Evolutionary conservation across 2,329 filamentous ascomycete species (phyloP).

Genomic region (Coniochaeta prunicola): DNA sequence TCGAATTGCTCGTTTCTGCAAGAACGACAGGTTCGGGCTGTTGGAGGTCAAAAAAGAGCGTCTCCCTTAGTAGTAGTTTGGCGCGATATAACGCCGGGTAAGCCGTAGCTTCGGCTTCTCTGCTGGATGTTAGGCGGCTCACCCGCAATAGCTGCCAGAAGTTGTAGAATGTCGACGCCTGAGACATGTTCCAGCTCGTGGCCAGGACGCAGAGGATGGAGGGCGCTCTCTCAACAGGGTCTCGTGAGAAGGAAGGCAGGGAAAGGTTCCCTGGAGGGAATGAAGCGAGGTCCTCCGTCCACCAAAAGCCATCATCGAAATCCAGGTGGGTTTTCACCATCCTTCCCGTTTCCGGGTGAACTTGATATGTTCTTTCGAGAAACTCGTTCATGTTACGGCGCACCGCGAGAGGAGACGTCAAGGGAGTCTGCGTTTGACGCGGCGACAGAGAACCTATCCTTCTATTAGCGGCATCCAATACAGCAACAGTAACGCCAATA

Average conservation of each 20-base stretch:
- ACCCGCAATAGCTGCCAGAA: slow-evolving; percentile 45
- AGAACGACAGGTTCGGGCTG: slow-evolving; percentile 39
- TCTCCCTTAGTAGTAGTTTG: slow-evolving; percentile 48
- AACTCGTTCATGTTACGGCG: slow-evolving; percentile 45
- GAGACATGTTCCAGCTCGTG: slow-evolving; percentile 39
- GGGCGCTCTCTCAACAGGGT: slow-evolving; percentile 33
- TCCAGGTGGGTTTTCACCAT: slow-evolving; percentile 39
- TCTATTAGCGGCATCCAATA: slow-evolving; percentile 12
- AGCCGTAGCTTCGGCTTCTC: slow-evolving; percentile 38
- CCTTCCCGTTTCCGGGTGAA: slow-evolving; percentile 30
- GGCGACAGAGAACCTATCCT: slow-evolving; percentile 36
- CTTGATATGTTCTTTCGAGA: slow-evolving; percentile 37
- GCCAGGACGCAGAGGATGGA: slow-evolving; percentile 43
- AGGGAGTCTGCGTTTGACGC: slow-evolving; percentile 39
- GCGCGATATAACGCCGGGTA: slow-evolving; percentile 46
- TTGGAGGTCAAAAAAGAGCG: slow-evolving; percentile 45
- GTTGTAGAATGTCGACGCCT: slow-evolving; percentile 34
- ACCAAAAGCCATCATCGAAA: slow-evolving; percentile 52
- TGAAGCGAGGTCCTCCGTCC: slow-evolving; percentile 41
- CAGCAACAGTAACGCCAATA: slow-evolving; percentile 17
- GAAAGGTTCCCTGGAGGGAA: slow-evolving; percentile 30
- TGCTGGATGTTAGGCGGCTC: slow-evolving; percentile 41
- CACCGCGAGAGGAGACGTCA: slow-evolving; percentile 40
- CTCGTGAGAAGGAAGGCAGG: slow-evolving; percentile 28
- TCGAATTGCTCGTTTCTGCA: slow-evolving; percentile 25